phyloP scores from a whole-genome alignment of 148 eudicot genomes.

The Chenopodium album region DNA sequence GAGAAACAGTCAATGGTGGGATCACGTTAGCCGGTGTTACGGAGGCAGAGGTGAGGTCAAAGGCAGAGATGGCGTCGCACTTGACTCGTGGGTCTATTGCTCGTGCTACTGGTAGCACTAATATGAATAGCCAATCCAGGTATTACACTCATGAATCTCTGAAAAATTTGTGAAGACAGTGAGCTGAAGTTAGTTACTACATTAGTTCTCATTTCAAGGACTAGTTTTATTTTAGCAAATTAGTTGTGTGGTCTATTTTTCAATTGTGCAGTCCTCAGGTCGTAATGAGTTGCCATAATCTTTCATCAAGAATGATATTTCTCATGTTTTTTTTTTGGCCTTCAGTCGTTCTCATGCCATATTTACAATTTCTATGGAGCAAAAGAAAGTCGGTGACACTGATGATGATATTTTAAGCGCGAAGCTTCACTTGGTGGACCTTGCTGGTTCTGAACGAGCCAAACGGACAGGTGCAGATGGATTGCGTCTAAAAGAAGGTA shows the following conservation, averaged over 20 bases:
- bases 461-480: conserved; percentile 98
- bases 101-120: conserved; percentile 98
- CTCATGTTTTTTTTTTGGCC: neutral
- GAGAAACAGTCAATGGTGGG: conserved; percentile 83
- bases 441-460: conserved; percentile 98
- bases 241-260: neutral
- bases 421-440: conserved; percentile 90
- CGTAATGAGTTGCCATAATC: neutral
- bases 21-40: conserved; percentile 93
- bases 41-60: conserved; percentile 79
- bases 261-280: neutral
- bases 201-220: neutral
- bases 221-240: neutral
- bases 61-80: conserved; percentile 86
- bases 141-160: conserved; percentile 4
- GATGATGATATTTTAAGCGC: conserved; percentile 79
- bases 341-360: conserved; percentile 97
- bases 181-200: neutral
- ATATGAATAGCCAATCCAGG: conserved; percentile 98
- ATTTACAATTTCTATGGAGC: conserved; percentile 91
- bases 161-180: neutral
- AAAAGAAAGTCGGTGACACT: conserved; percentile 62
- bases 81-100: conserved; percentile 69
- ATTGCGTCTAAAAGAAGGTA: conserved; percentile 88
- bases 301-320: neutral